Percentiles rank a stretch among this genome's conserved stretches.
Conservation (phyloP, 1,139 yeast genomes). For the Magnusiomyces suaveolens region DNA sequence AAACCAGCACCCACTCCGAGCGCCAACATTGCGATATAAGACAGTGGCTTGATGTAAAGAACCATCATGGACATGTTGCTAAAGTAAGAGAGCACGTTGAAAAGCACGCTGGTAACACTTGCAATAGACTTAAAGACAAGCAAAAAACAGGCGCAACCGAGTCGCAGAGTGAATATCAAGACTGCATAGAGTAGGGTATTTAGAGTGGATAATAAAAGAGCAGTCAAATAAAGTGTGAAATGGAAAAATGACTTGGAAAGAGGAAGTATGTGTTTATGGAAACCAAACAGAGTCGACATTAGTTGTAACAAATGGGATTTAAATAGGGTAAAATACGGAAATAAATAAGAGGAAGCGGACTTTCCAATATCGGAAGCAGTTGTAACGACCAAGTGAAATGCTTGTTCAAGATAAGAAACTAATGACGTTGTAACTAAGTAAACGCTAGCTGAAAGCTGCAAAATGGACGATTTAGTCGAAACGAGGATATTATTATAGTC, state of each 20-base stretch:
- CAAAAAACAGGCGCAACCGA: not conserved
- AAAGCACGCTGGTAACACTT: not conserved
- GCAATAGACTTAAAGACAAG: not conserved
- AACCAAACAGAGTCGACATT: no score
- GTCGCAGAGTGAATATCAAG: not conserved
- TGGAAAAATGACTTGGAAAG: not conserved
- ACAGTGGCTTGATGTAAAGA: not conserved
- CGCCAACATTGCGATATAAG: not conserved
- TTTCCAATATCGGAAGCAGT: no score
- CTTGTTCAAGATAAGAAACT: no score
- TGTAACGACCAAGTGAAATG: no score
- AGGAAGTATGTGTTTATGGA: not conserved
- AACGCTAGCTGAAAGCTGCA: no score
- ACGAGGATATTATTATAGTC: no score
- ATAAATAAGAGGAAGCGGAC: no score
- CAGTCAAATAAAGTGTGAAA: not conserved
- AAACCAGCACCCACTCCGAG: not conserved
- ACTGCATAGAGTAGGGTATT: not conserved
- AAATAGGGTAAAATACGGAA: no score
- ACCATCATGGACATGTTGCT: slow-evolving; percentile 1
- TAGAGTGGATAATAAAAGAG: not conserved
- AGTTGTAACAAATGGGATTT: no score
- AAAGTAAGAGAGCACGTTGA: not conserved
- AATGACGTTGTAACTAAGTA: no score
- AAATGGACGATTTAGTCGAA: no score